Base-by-base conservation (phyloP, 2,329 filamentous ascomycete species). In the Aspergillus sp. region DNA sequence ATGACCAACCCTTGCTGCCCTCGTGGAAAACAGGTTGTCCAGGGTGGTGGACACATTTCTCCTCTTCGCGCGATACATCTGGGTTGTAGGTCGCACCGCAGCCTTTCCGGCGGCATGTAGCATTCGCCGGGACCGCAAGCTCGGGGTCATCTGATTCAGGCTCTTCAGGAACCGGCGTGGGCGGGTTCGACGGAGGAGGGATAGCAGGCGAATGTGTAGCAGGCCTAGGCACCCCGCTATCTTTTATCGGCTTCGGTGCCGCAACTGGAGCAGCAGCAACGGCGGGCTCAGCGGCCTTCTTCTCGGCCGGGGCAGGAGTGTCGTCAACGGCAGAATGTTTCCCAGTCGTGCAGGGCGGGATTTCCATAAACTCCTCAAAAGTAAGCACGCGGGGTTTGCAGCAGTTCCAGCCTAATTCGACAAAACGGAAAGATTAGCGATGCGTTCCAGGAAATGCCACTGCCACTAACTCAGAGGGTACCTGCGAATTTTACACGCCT, bases 301-400 rank as follows among this genome's bases (percentile, higher is more conserved):
- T 50, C 73, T 82, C 73, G 54, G 78, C 67, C 40, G 67, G 77
- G 56, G 72, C 76, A 17, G 87, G 82, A 6, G 84, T 85, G 68
- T 88, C 85, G 64, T 97, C 93, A 61, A 95, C 90, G 12, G 91
- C 92, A 58, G 90, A 95, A 80, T 99, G 95, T 69, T 88, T 93
- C 70, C 95, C 95, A 12, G 88, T 90, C 25, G 95, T 96, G 82
- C 95, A 99, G 39, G 95, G 93, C 50, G 90, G 82, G 68, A 99
- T 98, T 60, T 82, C 76, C 76, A 99, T 90, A 82, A 99, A 99
- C 79, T 99, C 95, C 78, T 99, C 95, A 74, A 99, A 99, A 59
- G 92, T 97, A 68, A 99, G 82, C 68, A 98, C 92, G 70, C 95
- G 90, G 57, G 93, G 89, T 79, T 97, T 98, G 85, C 95, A 99